Percentiles rank a stretch among this genome's conserved stretches.
Evolutionary conservation across 208 protist genomes (phyloP).

Genomic region (Leishmania guyanensis): DNA sequence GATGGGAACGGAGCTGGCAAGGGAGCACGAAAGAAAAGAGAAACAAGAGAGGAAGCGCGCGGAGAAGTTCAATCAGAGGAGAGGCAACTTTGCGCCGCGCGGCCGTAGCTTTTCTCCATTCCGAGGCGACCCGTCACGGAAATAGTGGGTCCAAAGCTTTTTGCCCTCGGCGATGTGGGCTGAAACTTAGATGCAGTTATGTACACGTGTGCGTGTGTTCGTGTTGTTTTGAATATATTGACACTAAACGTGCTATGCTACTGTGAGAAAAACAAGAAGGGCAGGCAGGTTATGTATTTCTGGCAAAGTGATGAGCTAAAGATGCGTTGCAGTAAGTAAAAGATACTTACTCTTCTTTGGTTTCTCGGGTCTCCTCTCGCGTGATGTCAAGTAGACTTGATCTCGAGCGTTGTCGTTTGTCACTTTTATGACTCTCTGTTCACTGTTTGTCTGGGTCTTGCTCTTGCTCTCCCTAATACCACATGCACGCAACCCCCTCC

Average conservation of each 20-base stretch:
- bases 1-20: conserved; percentile 49
- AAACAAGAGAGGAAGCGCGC: conserved; percentile 39
- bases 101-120: conserved; percentile 73
- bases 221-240: not conserved
- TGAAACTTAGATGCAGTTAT: not conserved
- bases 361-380: not conserved
- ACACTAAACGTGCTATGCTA: not conserved
- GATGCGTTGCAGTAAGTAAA: not conserved
- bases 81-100: conserved; percentile 3
- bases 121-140: conserved; percentile 1
- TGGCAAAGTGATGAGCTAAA: not conserved
- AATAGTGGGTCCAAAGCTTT: not conserved
- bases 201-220: not conserved
- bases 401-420: not conserved
- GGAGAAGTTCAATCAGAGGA: conserved; percentile 25
- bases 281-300: not conserved
- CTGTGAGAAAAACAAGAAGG: not conserved
- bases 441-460: not conserved
- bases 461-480: not conserved
- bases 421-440: not conserved
- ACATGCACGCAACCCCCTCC: not conserved
- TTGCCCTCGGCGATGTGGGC: too few species aligned
- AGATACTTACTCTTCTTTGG: not conserved
- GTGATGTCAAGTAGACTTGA: not conserved
- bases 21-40: conserved; percentile 40